A percentile compares a stretch with the other conserved stretches of the same genome.
Evolutionary conservation across 2,329 filamentous ascomycete genomes (phyloP).

Genomic region (Colletotrichum sp.): DNA sequence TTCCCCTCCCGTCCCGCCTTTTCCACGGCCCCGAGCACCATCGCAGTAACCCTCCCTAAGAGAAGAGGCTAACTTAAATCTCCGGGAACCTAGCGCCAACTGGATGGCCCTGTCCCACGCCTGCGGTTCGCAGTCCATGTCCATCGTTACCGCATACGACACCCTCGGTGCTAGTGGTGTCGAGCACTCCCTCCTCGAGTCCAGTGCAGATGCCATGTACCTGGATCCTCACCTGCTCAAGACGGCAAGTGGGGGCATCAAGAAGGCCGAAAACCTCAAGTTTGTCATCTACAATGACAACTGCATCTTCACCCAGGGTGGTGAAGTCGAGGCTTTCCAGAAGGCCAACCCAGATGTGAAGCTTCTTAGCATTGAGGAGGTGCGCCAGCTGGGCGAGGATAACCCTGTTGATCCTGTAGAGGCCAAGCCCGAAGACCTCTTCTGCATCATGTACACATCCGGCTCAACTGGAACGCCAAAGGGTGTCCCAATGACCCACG

Average conservation of each 20-base stretch:
- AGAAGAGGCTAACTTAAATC: conserved; percentile 16
- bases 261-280: conserved; percentile 60
- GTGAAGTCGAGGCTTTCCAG: conserved; percentile 61
- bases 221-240: conserved; percentile 80
- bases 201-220: conserved; percentile 82
- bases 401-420: conserved; percentile 74
- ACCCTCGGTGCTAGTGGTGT: conserved; percentile 86
- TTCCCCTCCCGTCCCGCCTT: not conserved
- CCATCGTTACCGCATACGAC: conserved; percentile 94
- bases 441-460: conserved; percentile 87
- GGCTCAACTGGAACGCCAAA: conserved; percentile 90
- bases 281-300: conserved; percentile 68
- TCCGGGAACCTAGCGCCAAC: conserved; percentile 59
- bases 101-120: conserved; percentile 85
- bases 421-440: conserved; percentile 77
- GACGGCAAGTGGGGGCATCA: conserved; percentile 61
- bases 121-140: conserved; percentile 82
- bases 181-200: conserved; percentile 84
- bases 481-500: conserved; percentile 84
- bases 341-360: conserved; percentile 58
- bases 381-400: conserved; percentile 64
- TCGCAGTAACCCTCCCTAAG: not conserved
- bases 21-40: not conserved
- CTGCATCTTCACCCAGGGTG: conserved; percentile 53
- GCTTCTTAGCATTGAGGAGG: conserved; percentile 59